Conservation (phyloP, 129 eudicot species). For the Centrapalus pauciflorus region DNA sequence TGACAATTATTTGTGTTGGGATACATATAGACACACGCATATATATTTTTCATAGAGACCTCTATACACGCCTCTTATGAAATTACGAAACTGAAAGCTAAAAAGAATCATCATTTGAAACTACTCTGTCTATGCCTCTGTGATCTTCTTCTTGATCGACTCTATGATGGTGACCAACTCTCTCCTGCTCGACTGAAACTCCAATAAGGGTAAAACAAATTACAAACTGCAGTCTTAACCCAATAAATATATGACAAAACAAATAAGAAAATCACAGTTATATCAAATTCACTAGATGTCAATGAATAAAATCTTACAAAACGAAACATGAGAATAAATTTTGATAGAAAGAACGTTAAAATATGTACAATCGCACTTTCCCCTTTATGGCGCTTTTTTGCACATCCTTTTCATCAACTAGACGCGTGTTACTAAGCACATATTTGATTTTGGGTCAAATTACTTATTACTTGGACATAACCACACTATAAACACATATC, state of each 20-base stretch:
- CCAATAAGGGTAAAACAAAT: not conserved
- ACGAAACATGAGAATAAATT: no score
- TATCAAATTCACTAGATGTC: no score
- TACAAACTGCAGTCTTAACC: not conserved
- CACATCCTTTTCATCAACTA: no score
- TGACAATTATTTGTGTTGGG: slow-evolving; percentile 4
- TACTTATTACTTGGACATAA: no score
- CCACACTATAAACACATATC: no score
- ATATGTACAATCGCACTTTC: no score
- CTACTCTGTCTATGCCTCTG: slow-evolving; percentile 51
- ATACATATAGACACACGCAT: not conserved
- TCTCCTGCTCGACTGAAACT: slow-evolving; percentile 80
- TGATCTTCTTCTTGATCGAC: slow-evolving; percentile 80
- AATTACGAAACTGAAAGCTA: not conserved
- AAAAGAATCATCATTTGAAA: not conserved
- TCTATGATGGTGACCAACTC: slow-evolving; percentile 75
- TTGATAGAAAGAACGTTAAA: no score
- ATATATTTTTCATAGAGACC: slow-evolving; percentile 1
- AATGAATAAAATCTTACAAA: no score
- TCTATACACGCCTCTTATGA: slow-evolving; percentile 16
- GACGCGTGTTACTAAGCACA: no score
- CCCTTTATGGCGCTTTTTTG: no score
- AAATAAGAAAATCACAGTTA: not conserved
- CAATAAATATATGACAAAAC: not conserved
- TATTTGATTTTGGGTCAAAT: no score